Conservation (phyloP, 805 yeast genomes). For the Hanseniaspora pseudoguilliermondii region DNA sequence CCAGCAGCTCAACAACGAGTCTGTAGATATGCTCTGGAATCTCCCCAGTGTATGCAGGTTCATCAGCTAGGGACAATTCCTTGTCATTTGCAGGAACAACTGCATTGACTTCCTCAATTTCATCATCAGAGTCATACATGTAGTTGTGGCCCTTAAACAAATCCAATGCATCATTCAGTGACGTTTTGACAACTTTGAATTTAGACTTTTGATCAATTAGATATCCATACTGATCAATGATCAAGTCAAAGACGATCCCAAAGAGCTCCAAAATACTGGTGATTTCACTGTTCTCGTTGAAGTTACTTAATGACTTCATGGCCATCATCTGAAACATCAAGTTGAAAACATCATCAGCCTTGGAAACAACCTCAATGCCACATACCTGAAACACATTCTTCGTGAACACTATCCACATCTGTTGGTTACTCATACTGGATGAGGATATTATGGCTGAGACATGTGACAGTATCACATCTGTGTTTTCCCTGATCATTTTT, state of each 20-base stretch:
- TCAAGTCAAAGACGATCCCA: neutral
- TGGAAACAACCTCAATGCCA: conserved; percentile 4
- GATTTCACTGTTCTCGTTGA: neutral
- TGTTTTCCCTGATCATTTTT: neutral
- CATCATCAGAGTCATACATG: neutral
- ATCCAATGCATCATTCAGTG: neutral
- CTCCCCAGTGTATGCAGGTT: neutral
- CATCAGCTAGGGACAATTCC: neutral
- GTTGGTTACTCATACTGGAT: neutral
- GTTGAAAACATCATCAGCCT: conserved; percentile 2
- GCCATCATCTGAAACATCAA: conserved; percentile 6
- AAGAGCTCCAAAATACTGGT: neutral
- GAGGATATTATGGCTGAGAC: neutral
- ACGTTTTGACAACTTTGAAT: neutral
- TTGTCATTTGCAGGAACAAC: neutral
- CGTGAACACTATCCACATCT: conserved; percentile 1
- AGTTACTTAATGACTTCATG: neutral
- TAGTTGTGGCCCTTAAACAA: neutral
- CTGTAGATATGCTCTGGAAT: neutral
- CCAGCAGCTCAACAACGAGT: neutral
- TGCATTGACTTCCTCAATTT: neutral
- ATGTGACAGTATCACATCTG: conserved; percentile 5
- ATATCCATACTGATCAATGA: neutral
- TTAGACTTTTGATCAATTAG: neutral
- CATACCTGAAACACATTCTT: conserved; percentile 1